Base-by-base conservation (phyloP, 371 early-diverging fungal genomes). In the Saksenaea vasiformis region DNA sequence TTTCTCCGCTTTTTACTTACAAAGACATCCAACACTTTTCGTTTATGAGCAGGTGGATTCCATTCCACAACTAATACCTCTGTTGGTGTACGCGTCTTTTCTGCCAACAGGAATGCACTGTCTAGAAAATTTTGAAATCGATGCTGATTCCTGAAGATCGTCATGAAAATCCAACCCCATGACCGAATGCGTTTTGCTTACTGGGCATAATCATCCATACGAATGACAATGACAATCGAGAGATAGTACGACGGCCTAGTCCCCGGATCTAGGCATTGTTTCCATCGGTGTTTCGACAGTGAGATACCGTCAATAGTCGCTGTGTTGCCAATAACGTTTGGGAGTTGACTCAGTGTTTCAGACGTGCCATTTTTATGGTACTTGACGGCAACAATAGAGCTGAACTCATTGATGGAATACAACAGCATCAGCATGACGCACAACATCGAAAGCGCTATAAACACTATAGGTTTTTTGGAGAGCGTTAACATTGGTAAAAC, bases 91-190 rank as follows among this genome's bases (percentile, higher is more conserved):
- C 73, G 58, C 5, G 80, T 73, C 24, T 73, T 65, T 38, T 79
- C 75, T 11, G 80, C 80, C 22, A 79, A 55, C 24, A 77, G 41
- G 34, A 67, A 79, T 1, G 77, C 70, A 13, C 75, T 74, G 34
- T 79, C 77, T 28, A 79, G 72, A 55, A 75, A 75, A 55, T 79
- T 79, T 36, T 79, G 80, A 24, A 79, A 62, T 15, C 80, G 73
- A 51, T 75, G 70, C 61, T 79, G 80, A 44, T 74, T 71, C 11
- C 79, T 77, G 56, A 15, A 28, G 41, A 31, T 31, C 31, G 7
- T 31, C 4, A 31, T 31, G 31, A 31, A 31, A 2, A 31, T 31
- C 4, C 31, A 31, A 31, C 31, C n/a, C 4, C 31, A 31, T 31
- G 31, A 4, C 4, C 31, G 7, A 31, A 31, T 14, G 5, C 14